Evolutionary conservation across 148 eudicot genomes (phyloP).

Genomic region (Rhododendron vialii): DNA sequence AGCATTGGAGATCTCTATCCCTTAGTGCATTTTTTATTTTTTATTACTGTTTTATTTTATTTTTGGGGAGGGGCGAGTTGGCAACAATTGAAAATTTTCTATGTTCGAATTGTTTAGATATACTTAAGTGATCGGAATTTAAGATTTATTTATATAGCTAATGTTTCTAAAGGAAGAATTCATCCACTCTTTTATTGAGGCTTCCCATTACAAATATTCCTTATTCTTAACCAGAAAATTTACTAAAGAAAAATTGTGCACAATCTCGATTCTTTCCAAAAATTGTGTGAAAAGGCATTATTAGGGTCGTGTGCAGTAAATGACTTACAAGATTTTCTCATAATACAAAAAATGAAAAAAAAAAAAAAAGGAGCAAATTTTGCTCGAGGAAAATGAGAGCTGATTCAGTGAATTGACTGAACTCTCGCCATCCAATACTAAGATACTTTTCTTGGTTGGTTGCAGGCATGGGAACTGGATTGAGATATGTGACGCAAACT

Average conservation of each 20-base stretch:
- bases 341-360: background rate
- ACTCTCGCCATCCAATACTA: background rate
- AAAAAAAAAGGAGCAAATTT: background rate
- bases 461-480: slow-evolving; percentile 48
- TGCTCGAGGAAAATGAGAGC: background rate
- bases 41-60: too few species aligned
- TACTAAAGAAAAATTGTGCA: background rate
- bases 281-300: background rate
- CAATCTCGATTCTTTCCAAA: background rate
- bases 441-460: background rate
- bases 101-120: background rate
- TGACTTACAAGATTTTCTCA: background rate
- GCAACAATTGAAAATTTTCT: background rate
- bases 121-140: background rate
- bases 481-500: slow-evolving; percentile 8
- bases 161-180: background rate
- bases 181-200: background rate
- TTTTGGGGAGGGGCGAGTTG: too few species aligned
- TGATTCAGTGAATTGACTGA: background rate
- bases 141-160: background rate
- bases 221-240: background rate
- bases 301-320: background rate
- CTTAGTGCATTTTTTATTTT: background rate
- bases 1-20: background rate
- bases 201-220: background rate